Base-by-base conservation (phyloP, 2,329 filamentous ascomycete genomes). In the Colletotrichum sp. region DNA sequence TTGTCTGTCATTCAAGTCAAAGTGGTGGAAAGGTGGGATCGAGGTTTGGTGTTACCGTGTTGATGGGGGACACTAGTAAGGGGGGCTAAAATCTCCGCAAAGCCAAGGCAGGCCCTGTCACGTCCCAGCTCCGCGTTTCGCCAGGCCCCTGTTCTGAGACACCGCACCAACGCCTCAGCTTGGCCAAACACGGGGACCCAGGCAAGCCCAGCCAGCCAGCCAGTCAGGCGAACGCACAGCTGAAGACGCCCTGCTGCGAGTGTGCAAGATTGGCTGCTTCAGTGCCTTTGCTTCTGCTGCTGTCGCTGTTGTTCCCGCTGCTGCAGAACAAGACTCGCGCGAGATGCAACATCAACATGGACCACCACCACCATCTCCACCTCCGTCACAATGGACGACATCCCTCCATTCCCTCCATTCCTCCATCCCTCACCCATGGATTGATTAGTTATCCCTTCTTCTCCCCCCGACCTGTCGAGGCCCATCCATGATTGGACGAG, bases 81-180 rank as follows among this genome's bases (percentile, higher is more conserved):
- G 15, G 10, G 43, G 43, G 10, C 43, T 52, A 52, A 30, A 52
- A 21, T 34, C 71, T 61, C 58, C 61, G 71, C 71, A 52, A 52
- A 21, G 43, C n/a, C 6, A 63, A 69, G 38, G 61, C 15, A 61
- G 3, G 26, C 66, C 71, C 61, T 61, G 71, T 71, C 38, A 57
- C 24, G 61, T 28, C 36, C 18, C 38, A 43, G 24, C 60, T 65
- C 66, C 61, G 43, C 57, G 63, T 72, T 68, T 75, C 72, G 67
- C 34, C 64, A 58, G 21, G 26, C 60, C 74, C 74, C 71, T 74
- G 74, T 60, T 70, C 71, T 75, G 75, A 77, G 75, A 77, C 72
- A 68, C 72, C 28, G 67, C 75, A 72, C 72, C 72, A 75, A 64
- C 72, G 72, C 73, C 48, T 67, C 75, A 77, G 18, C 61, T 38